Percentiles rank a stretch among this genome's conserved stretches.
Evolutionary conservation across 148 eudicot species (phyloP).

Genomic region (Fagopyrum homotropicum): DNA sequence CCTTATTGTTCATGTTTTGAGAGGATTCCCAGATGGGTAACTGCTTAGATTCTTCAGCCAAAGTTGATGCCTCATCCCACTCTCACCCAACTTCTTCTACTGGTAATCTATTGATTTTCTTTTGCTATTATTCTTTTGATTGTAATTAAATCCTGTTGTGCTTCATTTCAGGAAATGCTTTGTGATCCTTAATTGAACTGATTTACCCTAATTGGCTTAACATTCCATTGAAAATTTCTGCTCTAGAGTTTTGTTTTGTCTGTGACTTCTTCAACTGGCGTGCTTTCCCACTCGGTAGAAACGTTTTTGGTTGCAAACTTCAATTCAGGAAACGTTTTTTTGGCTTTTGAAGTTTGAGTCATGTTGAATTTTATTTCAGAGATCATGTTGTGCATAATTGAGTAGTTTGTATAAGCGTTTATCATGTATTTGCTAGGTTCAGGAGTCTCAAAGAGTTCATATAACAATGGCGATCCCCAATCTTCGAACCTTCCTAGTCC

Average conservation of each 20-base stretch:
- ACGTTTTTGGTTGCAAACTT: neutral
- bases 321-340: neutral
- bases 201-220: neutral
- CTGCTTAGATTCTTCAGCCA: constrained; percentile 71
- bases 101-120: constrained; percentile 30
- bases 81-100: constrained; percentile 26
- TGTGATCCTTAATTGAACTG: neutral
- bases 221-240: neutral
- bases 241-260: neutral
- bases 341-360: neutral
- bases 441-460: constrained; percentile 39
- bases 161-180: neutral
- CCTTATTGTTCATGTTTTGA: neutral
- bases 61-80: constrained; percentile 51
- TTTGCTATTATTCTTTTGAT: neutral
- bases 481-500: constrained; percentile 40
- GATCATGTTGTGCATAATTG: neutral
- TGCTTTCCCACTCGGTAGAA: neutral
- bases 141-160: neutral
- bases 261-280: neutral
- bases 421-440: constrained; percentile 18
- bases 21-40: constrained; percentile 53
- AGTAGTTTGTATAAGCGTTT: neutral
- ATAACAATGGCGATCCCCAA: constrained; percentile 33
- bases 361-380: neutral